Evolutionary conservation across 2,329 filamentous ascomycete species (phyloP).

Genomic region (Xylaria sp.): DNA sequence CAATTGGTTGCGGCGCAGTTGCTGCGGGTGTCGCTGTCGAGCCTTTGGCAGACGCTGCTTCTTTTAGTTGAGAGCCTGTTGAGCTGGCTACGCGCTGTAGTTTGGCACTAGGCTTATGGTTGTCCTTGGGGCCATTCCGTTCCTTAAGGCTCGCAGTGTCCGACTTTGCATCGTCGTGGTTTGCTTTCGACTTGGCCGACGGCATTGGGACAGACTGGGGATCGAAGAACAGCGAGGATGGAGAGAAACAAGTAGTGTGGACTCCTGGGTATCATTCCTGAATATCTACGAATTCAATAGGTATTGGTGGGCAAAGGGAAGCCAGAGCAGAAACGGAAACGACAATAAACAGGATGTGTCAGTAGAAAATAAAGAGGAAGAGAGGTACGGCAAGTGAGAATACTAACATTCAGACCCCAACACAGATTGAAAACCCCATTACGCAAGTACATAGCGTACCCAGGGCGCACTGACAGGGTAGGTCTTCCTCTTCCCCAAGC

Average conservation of each 20-base stretch:
- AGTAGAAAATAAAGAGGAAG: conserved; percentile 2
- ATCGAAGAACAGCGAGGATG: conserved; percentile 36
- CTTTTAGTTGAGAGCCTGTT: conserved; percentile 54
- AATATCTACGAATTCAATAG: conserved; percentile 1
- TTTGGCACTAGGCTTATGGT: conserved; percentile 55
- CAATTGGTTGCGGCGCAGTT: conserved; percentile 32
- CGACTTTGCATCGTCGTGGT: conserved; percentile 45
- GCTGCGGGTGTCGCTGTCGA: conserved; percentile 27
- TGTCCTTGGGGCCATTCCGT: conserved; percentile 39
- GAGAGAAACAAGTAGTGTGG: conserved; percentile 17
- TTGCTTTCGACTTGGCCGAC: conserved; percentile 41
- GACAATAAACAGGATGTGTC: conserved; percentile 4
- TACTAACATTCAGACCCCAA: conserved; percentile 17
- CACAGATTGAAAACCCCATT: conserved; percentile 17
- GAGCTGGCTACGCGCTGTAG: conserved; percentile 62
- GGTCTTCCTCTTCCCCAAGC: conserved; percentile 11
- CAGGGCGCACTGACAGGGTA: conserved; percentile 24
- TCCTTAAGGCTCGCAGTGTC: conserved; percentile 44
- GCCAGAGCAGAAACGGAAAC: not conserved
- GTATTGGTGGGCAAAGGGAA: not conserved
- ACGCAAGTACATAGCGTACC: conserved; percentile 7
- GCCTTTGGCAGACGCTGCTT: conserved; percentile 47
- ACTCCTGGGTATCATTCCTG: conserved; percentile 34
- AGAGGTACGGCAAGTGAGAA: conserved; percentile 5
- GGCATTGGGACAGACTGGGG: conserved; percentile 33